These are phyloP conservation scores for Filobasidium floriforme DNA, from an alignment of 768 basidiomycete species.

Conservation along the genomic window DNA sequence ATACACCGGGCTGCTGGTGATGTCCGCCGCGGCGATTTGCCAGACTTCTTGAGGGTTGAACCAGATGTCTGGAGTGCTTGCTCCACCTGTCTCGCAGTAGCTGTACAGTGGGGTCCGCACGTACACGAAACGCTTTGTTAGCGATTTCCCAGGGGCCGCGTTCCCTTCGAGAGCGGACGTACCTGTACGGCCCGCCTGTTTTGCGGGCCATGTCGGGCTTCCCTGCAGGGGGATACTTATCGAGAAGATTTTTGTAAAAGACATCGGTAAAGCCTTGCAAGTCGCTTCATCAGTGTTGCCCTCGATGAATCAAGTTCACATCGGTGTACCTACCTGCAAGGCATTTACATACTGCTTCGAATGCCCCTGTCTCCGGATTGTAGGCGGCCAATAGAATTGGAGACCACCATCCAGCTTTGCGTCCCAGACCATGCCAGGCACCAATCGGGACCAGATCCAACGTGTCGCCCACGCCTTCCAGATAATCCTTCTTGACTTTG, in stretches of 20 bases:
- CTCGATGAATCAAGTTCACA: not conserved
- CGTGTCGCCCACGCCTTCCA: constrained; percentile 67
- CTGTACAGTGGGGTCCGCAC: too few relatives aligned
- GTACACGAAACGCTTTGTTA: too few relatives aligned
- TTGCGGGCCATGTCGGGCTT: constrained; percentile 58
- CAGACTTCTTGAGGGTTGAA: constrained; percentile 56
- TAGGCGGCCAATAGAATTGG: constrained; percentile 73
- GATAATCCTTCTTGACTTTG: constrained; percentile 88
- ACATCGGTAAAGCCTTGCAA: constrained; percentile 67
- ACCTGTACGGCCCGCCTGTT: constrained; percentile 20
- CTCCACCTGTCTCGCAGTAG: constrained; percentile 37
- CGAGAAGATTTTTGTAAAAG: constrained; percentile 54
- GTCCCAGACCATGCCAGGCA: constrained; percentile 83
- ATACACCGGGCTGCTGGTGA: constrained; percentile 50
- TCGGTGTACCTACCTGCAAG: constrained; percentile 33
- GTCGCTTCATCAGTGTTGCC: not conserved
- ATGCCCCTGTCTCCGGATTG: constrained; percentile 56
- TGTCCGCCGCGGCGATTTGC: constrained; percentile 61
- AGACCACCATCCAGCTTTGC: constrained; percentile 87
- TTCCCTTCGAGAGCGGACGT: too few relatives aligned
- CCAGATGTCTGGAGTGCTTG: constrained; percentile 46
- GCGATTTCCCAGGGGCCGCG: too few relatives aligned
- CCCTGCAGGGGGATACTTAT: constrained; percentile 57
- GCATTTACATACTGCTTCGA: constrained; percentile 80
- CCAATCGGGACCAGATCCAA: constrained; percentile 50